phyloP scores from a whole-genome alignment of 2,329 filamentous ascomycete genomes.

The Cordyceps farinosa region DNA sequence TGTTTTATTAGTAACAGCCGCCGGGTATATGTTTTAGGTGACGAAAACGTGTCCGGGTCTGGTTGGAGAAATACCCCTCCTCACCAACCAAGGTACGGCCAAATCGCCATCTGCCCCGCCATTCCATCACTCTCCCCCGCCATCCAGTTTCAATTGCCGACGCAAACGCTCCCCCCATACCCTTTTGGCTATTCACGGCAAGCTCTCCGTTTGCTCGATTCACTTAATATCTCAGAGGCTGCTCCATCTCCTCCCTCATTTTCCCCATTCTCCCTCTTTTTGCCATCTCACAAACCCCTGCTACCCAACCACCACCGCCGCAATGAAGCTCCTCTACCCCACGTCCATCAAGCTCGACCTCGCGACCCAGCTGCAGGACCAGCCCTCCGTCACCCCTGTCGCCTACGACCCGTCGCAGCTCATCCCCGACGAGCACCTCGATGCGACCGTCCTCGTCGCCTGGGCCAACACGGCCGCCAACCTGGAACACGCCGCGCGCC shows the following conservation, averaged over 20 bases:
- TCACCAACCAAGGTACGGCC: not conserved
- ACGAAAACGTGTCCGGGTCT: too few species aligned
- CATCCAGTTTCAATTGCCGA: constrained; percentile 13
- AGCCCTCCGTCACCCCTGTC: constrained; percentile 1
- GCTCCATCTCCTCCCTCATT: not conserved
- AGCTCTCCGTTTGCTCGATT: not conserved
- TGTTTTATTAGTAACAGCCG: too few species aligned
- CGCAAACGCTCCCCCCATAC: not conserved
- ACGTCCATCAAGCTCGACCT: constrained; percentile 58
- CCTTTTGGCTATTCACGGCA: not conserved
- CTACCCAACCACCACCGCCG: constrained; percentile 20
- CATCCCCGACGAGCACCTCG: constrained; percentile 55
- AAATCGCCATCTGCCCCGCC: constrained; percentile 11
- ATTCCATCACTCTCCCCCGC: not conserved
- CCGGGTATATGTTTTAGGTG: too few species aligned
- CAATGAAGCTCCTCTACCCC: constrained; percentile 65
- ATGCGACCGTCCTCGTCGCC: constrained; percentile 59
- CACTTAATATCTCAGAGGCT: not conserved
- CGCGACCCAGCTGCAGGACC: constrained; percentile 21
- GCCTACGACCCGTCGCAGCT: constrained; percentile 53
- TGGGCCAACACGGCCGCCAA: constrained; percentile 59
- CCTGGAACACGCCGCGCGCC: constrained; percentile 53
- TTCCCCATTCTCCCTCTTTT: not conserved
- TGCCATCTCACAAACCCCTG: not conserved
- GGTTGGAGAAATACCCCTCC: too few species aligned